Evolutionary conservation across 805 yeast species (phyloP), one percentile per base, ranked within the genome.

Genomic region (Metschnikowia aberdeeniae): DNA sequence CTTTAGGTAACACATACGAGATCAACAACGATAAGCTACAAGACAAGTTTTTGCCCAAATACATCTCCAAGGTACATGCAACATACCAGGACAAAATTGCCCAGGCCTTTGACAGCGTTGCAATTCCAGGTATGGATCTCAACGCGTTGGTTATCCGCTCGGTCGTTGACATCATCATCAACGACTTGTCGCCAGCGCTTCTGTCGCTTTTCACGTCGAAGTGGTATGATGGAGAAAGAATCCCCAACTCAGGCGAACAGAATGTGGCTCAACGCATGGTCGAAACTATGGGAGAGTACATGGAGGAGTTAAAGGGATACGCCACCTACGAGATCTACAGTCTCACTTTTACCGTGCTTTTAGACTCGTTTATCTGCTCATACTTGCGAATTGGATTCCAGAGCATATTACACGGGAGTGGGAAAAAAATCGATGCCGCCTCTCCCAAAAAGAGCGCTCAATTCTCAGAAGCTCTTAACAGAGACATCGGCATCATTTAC

Each of bases 1-100:
- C 96, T 0, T 73, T 87, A 13, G 92, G 90, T 2, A 89, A 89
- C 63, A 93, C 90, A 54, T 95, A 86, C 63, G 93, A 86, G 51
- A 84, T 86, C 20, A 81, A 86, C 45, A 75, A 84, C 5, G 79
- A 78, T 40, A 75, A 84, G 47, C 76, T 84, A 54, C 77, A 80
- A 19, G 80, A 77, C n/a, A 71, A 80, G 57, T 85, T 88, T 35
- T 74, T 84, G 33, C 82, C 81, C 34, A 77, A 73, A 45, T 85
- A 86, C 63, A 72, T 75, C 43, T 73, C 74, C 13, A 75, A 77
- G 43, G 86, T 89, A 34, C 77, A 76, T 17, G 62, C 76, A 2
- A 58, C 52, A 29, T 69, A 67, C 53, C 74, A 70, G 42, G 52
- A 49, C 3, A 50, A 63, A 27, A 65, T 71, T 37, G 62, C 61